Evolutionary conservation across 1,139 yeast species (phyloP).

Genomic region (Hyphopichia pseudoburtonii): DNA sequence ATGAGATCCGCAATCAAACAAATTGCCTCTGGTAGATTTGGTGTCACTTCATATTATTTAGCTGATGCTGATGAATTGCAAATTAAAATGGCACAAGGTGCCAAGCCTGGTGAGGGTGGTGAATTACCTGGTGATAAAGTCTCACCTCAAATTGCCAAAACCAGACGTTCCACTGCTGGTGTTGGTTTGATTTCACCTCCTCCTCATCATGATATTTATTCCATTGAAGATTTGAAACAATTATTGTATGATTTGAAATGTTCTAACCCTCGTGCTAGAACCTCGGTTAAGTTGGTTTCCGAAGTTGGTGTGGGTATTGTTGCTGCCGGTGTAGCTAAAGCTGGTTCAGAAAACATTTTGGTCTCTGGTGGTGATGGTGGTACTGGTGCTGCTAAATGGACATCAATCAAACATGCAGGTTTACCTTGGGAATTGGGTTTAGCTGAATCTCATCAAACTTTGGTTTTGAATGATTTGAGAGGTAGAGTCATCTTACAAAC

Average conservation of each 20-base stretch:
- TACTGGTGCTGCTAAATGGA: constrained; percentile 98
- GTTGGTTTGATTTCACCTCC: constrained; percentile 98
- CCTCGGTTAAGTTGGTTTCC: constrained; percentile 92
- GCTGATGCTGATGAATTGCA: constrained; percentile 97
- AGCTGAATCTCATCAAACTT: constrained; percentile 97
- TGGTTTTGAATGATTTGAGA: constrained; percentile 92
- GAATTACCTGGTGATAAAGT: constrained; percentile 97
- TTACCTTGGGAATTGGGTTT: constrained; percentile 98
- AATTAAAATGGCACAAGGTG: constrained; percentile 99
- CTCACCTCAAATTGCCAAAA: constrained; percentile 82
- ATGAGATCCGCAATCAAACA: constrained; percentile 98
- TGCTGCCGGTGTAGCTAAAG: constrained; percentile 99
- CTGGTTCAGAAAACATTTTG: constrained; percentile 94
- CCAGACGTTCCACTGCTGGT: constrained; percentile 95
- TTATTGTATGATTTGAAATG: constrained; percentile 95
- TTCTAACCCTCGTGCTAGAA: constrained; percentile 95
- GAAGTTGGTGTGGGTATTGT: constrained; percentile 99
- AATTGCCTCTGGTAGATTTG: constrained; percentile 97
- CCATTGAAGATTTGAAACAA: constrained; percentile 97
- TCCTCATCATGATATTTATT: constrained; percentile 97
- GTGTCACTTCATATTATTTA: constrained; percentile 92
- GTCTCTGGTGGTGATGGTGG: constrained; percentile 99
- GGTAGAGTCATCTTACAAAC: constrained; percentile 95
- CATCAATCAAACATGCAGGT: constrained; percentile 96
- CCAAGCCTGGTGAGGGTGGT: constrained; percentile 99